Evolutionary conservation across 345 rosid genomes (phyloP).

Genomic region (Viola odorata): DNA sequence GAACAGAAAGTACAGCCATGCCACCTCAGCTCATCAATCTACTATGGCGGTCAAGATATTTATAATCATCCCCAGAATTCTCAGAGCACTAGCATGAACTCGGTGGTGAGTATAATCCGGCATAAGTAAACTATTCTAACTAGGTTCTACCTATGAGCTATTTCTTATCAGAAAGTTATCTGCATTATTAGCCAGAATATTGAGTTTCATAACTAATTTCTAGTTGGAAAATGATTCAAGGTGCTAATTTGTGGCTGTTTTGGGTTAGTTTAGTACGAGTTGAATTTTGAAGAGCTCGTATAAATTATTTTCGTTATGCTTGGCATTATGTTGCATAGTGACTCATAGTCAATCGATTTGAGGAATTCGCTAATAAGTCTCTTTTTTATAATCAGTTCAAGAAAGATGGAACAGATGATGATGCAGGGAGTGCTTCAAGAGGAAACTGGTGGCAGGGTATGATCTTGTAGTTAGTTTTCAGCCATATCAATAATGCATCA

Average conservation of each 20-base stretch:
- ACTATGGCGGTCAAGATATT: conserved; percentile 73
- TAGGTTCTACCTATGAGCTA: too few relatives aligned
- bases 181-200: too few relatives aligned
- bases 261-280: too few relatives aligned
- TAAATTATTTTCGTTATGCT: too few relatives aligned
- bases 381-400: conserved; percentile 33
- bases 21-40: conserved; percentile 75
- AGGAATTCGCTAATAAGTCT: conserved; percentile 2
- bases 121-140: too few relatives aligned
- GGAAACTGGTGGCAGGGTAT: conserved; percentile 99
- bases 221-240: too few relatives aligned
- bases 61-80: conserved; percentile 37
- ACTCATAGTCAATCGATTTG: too few relatives aligned
- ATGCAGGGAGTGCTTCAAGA: conserved; percentile 68
- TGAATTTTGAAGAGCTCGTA: too few relatives aligned
- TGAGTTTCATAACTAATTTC: too few relatives aligned
- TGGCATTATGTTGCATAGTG: too few relatives aligned
- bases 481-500: background rate
- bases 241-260: too few relatives aligned
- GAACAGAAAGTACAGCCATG: conserved; percentile 64
- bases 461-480: background rate
- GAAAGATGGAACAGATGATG: conserved; percentile 71
- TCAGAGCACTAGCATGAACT: conserved; percentile 38
- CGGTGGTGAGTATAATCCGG: conserved; percentile 35
- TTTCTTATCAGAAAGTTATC: too few relatives aligned